These are phyloP conservation scores for Mycena galericulata DNA, from an alignment of 768 basidiomycete genomes.

Conservation along the genomic window DNA sequence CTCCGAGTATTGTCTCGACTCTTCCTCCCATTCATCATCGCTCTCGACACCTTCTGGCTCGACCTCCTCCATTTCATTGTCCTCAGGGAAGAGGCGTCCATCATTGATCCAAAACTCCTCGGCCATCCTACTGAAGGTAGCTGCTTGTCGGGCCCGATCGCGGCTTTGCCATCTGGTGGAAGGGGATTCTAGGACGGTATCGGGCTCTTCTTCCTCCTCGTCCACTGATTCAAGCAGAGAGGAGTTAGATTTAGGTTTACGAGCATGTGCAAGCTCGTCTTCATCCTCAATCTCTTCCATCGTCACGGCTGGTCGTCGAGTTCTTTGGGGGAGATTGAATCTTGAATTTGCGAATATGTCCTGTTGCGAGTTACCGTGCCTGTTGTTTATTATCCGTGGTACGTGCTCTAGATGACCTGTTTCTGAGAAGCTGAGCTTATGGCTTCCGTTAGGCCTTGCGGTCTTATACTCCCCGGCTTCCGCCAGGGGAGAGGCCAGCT, in stretches of 20 bases:
- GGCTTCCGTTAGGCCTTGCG: neutral
- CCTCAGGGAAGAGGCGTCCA: neutral
- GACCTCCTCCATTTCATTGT: neutral
- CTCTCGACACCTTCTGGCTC: neutral
- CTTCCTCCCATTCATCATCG: neutral
- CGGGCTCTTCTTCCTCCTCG: neutral
- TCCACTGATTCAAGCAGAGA: neutral
- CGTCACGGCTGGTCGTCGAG: neutral
- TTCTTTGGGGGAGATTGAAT: neutral
- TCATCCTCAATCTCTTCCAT: neutral
- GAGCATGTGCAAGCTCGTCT: neutral
- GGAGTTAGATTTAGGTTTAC: neutral
- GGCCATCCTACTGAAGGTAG: neutral
- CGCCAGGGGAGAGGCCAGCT: neutral
- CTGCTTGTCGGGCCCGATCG: neutral
- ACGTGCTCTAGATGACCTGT: neutral
- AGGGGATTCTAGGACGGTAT: neutral
- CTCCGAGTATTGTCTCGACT: neutral
- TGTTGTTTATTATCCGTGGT: too few relatives aligned
- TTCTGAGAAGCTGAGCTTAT: neutral
- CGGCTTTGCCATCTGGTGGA: neutral
- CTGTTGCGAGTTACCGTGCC: too few relatives aligned
- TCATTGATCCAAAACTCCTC: conserved; percentile 7
- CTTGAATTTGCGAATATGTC: too few relatives aligned
- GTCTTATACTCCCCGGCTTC: conserved; percentile 10